Conservation (phyloP, 1,139 yeast genomes). For the Yamadazyma friedrichii region DNA sequence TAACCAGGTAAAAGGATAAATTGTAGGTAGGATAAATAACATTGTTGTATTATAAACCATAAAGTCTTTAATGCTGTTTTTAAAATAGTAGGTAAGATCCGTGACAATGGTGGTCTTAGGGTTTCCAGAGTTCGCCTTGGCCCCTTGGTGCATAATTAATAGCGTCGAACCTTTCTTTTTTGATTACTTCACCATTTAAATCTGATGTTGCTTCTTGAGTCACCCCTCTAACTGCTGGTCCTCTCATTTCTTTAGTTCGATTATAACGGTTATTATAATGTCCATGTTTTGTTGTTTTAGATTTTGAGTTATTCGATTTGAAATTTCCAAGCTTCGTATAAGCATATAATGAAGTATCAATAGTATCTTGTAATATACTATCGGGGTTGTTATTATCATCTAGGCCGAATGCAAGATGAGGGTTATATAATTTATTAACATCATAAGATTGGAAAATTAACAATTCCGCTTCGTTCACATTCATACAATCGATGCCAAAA, state of each 20-base stretch:
- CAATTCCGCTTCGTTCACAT: conserved; percentile 53
- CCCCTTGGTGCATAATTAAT: conserved; percentile 58
- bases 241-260: no score
- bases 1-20: no score
- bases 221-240: conserved; percentile 1
- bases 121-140: conserved; percentile 51
- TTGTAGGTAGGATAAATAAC: no score
- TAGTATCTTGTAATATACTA: conserved; percentile 34
- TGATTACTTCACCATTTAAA: conserved; percentile 26
- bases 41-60: no score
- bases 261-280: no score
- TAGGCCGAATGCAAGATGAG: conserved; percentile 26
- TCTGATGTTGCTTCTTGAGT: conserved; percentile 10
- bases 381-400: conserved; percentile 23
- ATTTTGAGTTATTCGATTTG: neutral
- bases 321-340: conserved; percentile 17
- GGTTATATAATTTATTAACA: conserved; percentile 30
- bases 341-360: conserved; percentile 37
- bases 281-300: neutral
- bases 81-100: neutral
- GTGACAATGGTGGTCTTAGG: conserved; percentile 15
- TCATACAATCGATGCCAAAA: conserved; percentile 51
- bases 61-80: no score
- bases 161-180: conserved; percentile 41
- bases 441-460: conserved; percentile 39